Base-by-base conservation (phyloP, 75 land plant species). In the Pinus taeda region DNA sequence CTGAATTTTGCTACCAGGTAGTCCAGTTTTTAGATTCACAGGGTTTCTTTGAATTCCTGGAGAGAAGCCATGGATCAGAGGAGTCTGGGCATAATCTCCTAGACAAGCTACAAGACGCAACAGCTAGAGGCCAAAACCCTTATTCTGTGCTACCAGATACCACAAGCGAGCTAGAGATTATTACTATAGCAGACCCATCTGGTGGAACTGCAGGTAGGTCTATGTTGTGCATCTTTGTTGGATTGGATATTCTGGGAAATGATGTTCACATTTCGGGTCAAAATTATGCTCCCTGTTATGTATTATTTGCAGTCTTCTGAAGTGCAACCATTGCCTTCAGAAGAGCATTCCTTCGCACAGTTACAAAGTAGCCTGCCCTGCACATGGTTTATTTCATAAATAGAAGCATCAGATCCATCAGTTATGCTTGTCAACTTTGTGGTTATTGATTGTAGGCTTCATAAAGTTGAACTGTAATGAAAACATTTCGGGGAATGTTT, bases 41-140 rank as follows among this genome's bases (percentile, higher is more conserved):
- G 64, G 91, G 95, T 18, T 97, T 97, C 83, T n/a, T 88, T 61
- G 98, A 95, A 75, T 97, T 89, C 74, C 75, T 92, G 75, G 99
- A 94, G 75, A 90, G 93, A 76, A 85, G 90, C 26, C 62, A 89
- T n/a, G 93, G 89, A 62, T 86, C 93, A 67, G 89, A 85, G 17
- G 90, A 83, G 30, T 83, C 65, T 49, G 88, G 87, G 56, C 81
- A 74, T 20, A 97, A 92, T 88, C 90, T 95, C 64, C 81, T 97
- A 61, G 94, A 97, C 81, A 95, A 91, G 79, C 80, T 97, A 60
- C 99, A 97, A 85, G 93, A 90, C 81, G 98, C 98, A 49, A 86
- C 82, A 59, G 90, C 90, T 37, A 88, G 91, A 75, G 92, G 95
- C 39, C 90, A 97, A 82, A 84, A 83, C 75, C 90, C 92, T 73